These are phyloP conservation scores for Testicularia cyperi DNA, from an alignment of 1,284 basidiomycete species.

Conservation along the genomic window DNA sequence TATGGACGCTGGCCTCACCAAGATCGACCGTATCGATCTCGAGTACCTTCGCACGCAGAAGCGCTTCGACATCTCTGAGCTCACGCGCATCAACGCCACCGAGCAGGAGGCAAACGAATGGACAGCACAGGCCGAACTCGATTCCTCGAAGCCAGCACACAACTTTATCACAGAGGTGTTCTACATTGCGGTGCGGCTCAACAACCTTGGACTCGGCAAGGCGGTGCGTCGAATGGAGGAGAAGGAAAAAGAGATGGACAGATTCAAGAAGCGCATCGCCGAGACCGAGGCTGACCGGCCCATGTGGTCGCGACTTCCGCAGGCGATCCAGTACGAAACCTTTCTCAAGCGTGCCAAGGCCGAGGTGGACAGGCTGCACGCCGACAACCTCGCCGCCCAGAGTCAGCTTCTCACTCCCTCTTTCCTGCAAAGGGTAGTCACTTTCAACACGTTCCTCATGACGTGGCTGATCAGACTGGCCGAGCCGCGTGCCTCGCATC, in stretches of 20 bases:
- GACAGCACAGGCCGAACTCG: conserved; percentile 13
- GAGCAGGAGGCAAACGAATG: conserved; percentile 54
- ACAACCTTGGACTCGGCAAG: conserved; percentile 62
- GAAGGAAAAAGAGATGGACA: conserved; percentile 67
- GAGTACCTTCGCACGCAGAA: conserved; percentile 65
- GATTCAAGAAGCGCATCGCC: conserved; percentile 70
- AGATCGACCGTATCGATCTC: conserved; percentile 82
- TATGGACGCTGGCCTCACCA: conserved; percentile 86
- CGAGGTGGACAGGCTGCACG: conserved; percentile 57
- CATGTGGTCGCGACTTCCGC: conserved; percentile 43
- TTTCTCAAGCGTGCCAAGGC: conserved; percentile 55
- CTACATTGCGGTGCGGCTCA: conserved; percentile 66
- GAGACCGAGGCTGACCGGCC: conserved; percentile 68
- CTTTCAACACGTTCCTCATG: conserved; percentile 85
- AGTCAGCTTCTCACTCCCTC: conserved; percentile 85
- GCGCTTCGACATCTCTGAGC: conserved; percentile 44
- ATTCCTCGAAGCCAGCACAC: conserved; percentile 11
- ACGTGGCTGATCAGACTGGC: conserved; percentile 91
- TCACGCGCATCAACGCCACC: conserved; percentile 57
- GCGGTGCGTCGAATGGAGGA: conserved; percentile 70
- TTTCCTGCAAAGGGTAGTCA: conserved; percentile 75
- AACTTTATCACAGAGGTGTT: conserved; percentile 97
- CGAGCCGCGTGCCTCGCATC: conserved; percentile 81
- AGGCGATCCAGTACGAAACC: conserved; percentile 55
- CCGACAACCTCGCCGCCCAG: conserved; percentile 73